Conservation (phyloP, 1,284 basidiomycete genomes). For the Phlebopus sp. region DNA sequence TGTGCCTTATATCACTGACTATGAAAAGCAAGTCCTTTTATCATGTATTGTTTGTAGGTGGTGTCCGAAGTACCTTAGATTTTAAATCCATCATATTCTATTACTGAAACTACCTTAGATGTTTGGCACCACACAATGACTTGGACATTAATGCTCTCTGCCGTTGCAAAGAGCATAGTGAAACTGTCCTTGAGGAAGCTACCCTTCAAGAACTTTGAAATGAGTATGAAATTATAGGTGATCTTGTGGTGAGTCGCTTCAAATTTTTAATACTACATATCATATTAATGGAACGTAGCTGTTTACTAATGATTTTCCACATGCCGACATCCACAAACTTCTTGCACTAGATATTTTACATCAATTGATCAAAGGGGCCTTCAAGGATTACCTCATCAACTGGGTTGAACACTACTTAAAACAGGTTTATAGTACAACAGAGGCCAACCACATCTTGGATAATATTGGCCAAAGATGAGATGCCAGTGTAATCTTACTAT, state of each 20-base stretch:
- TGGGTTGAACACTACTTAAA: background rate
- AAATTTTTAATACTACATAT: background rate
- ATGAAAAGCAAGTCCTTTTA: slow-evolving; percentile 9
- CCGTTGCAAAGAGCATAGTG: slow-evolving; percentile 2
- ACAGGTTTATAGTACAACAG: background rate
- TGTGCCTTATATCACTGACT: slow-evolving; percentile 13
- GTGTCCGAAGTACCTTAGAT: slow-evolving; percentile 1
- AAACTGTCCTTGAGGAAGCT: slow-evolving; percentile 1
- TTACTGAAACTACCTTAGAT: slow-evolving; percentile 1
- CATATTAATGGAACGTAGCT: slow-evolving; percentile 3
- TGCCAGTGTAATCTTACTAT: background rate
- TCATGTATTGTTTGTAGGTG: slow-evolving; percentile 7
- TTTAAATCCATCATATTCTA: background rate
- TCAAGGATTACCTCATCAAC: slow-evolving; percentile 1
- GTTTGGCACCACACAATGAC: background rate
- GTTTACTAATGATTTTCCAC: slow-evolving; percentile 13
- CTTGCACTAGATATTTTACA: slow-evolving; percentile 6
- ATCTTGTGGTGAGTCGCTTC: slow-evolving; percentile 7
- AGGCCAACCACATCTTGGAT: slow-evolving; percentile 12
- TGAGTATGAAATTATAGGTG: slow-evolving; percentile 5
- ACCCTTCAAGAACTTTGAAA: background rate
- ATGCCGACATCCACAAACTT: slow-evolving; percentile 9
- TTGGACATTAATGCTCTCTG: slow-evolving; percentile 2
- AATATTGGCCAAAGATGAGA: slow-evolving; percentile 1
- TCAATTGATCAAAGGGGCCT: slow-evolving; percentile 1